phyloP scores from a whole-genome alignment of 2,329 filamentous ascomycete genomes.

The Beauveria scarabaeidicola region DNA sequence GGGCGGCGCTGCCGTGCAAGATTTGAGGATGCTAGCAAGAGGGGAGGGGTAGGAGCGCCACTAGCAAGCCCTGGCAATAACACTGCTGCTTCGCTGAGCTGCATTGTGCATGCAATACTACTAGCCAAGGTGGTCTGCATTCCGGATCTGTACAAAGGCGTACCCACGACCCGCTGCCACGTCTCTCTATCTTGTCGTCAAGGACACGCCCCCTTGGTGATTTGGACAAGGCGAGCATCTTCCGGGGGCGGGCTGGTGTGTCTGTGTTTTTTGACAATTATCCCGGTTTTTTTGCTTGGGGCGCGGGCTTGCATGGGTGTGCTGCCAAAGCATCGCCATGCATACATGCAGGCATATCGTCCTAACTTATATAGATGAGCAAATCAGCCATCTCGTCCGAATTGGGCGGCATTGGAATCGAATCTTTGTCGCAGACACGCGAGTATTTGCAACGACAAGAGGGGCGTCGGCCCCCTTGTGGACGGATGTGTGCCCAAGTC shows the following conservation, averaged over 20 bases:
- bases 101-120: conserved; percentile 14
- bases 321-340: not conserved
- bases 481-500: conserved; percentile 10
- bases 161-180: conserved; percentile 10
- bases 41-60: conserved; percentile 1
- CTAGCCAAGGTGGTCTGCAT: conserved; percentile 10
- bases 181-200: conserved; percentile 4
- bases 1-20: conserved; percentile 6
- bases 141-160: conserved; percentile 9
- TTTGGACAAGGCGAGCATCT: not conserved
- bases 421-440: not conserved
- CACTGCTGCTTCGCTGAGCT: conserved; percentile 17
- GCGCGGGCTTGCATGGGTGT: conserved; percentile 1
- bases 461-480: conserved; percentile 1
- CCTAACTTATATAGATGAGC: not conserved
- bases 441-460: not conserved
- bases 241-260: not conserved
- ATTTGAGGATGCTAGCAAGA: not conserved
- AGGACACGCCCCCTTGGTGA: not conserved
- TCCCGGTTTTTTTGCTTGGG: not conserved
- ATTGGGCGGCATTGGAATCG: not conserved
- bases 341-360: not conserved
- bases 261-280: not conserved
- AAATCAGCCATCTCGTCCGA: not conserved
- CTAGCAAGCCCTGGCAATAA: conserved; percentile 19